Evolutionary conservation across 192 early-diverging fungal genomes (phyloP), one percentile per base, ranked within the genome.

Genomic region (Diversispora epigaea): DNA sequence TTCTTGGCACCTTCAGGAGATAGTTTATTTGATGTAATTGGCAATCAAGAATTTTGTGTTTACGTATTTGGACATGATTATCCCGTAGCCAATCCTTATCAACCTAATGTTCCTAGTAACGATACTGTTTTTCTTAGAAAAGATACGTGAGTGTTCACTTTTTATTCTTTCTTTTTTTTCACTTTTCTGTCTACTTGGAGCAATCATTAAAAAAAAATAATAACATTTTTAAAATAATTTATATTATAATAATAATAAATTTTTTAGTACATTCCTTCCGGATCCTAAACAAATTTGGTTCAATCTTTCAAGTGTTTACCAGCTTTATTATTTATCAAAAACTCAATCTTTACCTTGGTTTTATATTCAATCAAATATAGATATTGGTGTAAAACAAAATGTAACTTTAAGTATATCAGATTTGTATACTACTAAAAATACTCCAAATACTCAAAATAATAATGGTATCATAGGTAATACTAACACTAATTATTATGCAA

Each of bases 61-160:
- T 80, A 77, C 77, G 80, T 82, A 81, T 81, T 80, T 76, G 73
- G 78, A 60, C 71, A 75, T 61, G 79, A 82, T 58, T 82, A 81
- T 62, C 79, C 80, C 11, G 68, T 62, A 47, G 75, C 70, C 11
- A 58, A 64, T 41, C 79, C 79, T 12, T 77, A 78, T 25, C 50
- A 70, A 55, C 52, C 81, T 21, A 73, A 74, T 55, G 50, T 79
- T 32, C 71, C 77, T 44, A 77, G 80, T 47, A 72, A 3, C 4
- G 19, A 55, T 14, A 22, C 22, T 12, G 19, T 45, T 62, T 43
- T 46, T 21, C 14, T 58, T 17, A 60, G 50, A 70, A 45, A 68
- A 41, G 75, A 78, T 61, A 78, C 77, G 71, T 77, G 58, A 79
- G 50, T 54, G 4, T 49, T 49, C 14, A 17, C n/a, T 54, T 11